Percentiles rank a stretch among this genome's conserved stretches.
These are phyloP conservation scores for Protomyces lactucae-debilis DNA, from an alignment of 1,139 yeast genomes.

Conservation along the genomic window DNA sequence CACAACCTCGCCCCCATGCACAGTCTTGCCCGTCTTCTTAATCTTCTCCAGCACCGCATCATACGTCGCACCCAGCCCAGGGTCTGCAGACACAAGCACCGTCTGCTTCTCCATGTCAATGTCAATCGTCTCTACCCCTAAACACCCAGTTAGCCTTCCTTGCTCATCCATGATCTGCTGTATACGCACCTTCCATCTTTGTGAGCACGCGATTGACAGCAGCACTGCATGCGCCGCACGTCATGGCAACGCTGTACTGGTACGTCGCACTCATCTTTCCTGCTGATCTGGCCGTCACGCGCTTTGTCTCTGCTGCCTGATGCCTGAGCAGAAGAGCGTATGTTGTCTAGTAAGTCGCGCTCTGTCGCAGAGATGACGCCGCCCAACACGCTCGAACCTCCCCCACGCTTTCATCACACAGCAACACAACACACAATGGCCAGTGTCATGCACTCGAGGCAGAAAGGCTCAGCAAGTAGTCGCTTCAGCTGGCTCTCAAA, in stretches of 20 bases:
- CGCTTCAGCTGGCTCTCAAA: constrained; percentile 16
- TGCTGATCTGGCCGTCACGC: too few species aligned
- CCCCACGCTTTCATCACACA: not conserved
- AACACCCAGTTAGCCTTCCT: not conserved
- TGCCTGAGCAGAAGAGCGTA: too few species aligned
- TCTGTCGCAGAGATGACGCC: too few species aligned
- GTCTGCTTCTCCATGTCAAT: constrained; percentile 75
- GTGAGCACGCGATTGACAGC: constrained; percentile 78
- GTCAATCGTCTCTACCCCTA: constrained; percentile 59
- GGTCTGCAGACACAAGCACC: constrained; percentile 67
- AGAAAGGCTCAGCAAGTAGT: constrained; percentile 4
- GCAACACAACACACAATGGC: not conserved
- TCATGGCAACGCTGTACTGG: constrained; percentile 38
- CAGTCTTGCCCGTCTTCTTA: constrained; percentile 85
- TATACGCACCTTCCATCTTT: constrained; percentile 50
- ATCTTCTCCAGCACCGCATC: constrained; percentile 75
- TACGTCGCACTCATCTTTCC: constrained; percentile 30
- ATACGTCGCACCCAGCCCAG: constrained; percentile 48
- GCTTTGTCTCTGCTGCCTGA: too few species aligned
- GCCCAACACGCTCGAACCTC: not conserved
- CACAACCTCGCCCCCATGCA: constrained; percentile 55
- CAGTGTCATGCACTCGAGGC: constrained; percentile 9
- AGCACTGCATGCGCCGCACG: constrained; percentile 63
- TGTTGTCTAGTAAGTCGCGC: too few species aligned
- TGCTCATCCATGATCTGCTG: too few species aligned